A percentile compares a stretch with the other conserved stretches of the same genome.
Evolutionary conservation across 108 stramenopile species (phyloP).

Genomic region (Skeletonema costatum): DNA sequence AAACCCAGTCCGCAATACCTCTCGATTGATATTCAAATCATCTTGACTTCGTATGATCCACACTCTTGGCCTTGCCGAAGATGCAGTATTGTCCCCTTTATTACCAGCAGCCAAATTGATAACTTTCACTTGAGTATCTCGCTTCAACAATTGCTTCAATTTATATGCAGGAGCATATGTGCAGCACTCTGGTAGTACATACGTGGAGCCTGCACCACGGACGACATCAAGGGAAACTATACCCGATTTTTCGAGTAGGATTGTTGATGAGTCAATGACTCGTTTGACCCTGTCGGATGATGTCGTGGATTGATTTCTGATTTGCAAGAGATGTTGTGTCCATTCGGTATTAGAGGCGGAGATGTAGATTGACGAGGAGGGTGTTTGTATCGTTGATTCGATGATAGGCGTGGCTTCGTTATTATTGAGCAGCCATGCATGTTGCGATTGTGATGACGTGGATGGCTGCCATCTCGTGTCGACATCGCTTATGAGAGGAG

Average conservation of each 20-base stretch:
- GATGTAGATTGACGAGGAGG: not conserved
- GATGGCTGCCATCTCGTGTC: not conserved
- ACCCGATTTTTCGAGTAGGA: conserved; percentile 51
- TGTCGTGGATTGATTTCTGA: not conserved
- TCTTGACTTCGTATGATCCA: conserved; percentile 17
- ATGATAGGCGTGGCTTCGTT: too few relatives aligned
- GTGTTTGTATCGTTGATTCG: not conserved
- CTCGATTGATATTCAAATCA: conserved; percentile 42
- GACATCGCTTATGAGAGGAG: not conserved
- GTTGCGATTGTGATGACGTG: not conserved
- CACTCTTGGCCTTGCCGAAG: conserved; percentile 2
- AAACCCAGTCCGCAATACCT: conserved; percentile 52
- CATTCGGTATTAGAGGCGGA: not conserved
- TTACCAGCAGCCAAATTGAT: not conserved
- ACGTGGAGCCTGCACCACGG: conserved; percentile 38
- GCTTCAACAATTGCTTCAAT: conserved; percentile 48
- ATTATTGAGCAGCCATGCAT: not conserved
- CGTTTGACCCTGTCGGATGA: conserved; percentile 50
- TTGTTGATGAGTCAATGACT: conserved; percentile 54
- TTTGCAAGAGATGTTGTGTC: not conserved
- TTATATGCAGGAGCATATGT: conserved; percentile 50
- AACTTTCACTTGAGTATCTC: conserved; percentile 13
- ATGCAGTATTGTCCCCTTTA: not conserved
- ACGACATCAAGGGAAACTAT: conserved; percentile 49
- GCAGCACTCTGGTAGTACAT: conserved; percentile 52